Percentiles rank a stretch among this genome's conserved stretches.
phyloP scores from a whole-genome alignment of 2,329 filamentous ascomycete genomes.

The Alternaria atra region DNA sequence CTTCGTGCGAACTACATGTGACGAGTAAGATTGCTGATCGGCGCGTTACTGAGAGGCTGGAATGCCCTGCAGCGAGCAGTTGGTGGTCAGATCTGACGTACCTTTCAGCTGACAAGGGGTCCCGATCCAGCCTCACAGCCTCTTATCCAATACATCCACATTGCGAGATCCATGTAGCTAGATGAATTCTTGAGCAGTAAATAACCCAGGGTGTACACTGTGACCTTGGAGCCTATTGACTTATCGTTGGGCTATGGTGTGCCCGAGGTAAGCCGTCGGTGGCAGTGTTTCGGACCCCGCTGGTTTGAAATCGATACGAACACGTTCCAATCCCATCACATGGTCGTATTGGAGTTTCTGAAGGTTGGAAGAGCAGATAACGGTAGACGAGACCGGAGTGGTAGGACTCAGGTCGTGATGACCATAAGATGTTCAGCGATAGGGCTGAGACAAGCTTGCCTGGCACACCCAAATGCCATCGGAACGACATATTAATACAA shows the following conservation, averaged over 20 bases:
- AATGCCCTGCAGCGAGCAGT: neutral
- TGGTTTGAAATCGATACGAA: neutral
- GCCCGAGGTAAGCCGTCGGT: neutral
- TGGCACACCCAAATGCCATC: neutral
- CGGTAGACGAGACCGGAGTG: neutral
- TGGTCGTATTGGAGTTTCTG: neutral
- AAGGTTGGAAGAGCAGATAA: neutral
- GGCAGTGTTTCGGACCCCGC: neutral
- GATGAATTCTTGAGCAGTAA: neutral
- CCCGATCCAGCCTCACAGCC: neutral
- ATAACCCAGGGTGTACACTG: neutral
- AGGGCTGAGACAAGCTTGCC: neutral
- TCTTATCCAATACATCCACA: constrained; percentile 1
- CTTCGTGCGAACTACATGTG: constrained; percentile 12
- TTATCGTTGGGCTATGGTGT: neutral
- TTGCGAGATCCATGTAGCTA: neutral
- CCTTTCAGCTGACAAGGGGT: constrained; percentile 12
- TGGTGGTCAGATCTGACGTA: constrained; percentile 16
- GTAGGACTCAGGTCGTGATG: neutral
- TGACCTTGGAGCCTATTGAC: constrained; percentile 2
- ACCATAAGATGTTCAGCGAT: neutral
- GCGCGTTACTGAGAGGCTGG: neutral
- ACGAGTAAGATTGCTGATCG: constrained; percentile 3
- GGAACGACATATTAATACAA: neutral
- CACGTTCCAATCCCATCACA: neutral